Percentiles rank a stretch among this genome's conserved stretches.
Evolutionary conservation across 306 rosid species (phyloP).

Genomic region (Comarum palustre): DNA sequence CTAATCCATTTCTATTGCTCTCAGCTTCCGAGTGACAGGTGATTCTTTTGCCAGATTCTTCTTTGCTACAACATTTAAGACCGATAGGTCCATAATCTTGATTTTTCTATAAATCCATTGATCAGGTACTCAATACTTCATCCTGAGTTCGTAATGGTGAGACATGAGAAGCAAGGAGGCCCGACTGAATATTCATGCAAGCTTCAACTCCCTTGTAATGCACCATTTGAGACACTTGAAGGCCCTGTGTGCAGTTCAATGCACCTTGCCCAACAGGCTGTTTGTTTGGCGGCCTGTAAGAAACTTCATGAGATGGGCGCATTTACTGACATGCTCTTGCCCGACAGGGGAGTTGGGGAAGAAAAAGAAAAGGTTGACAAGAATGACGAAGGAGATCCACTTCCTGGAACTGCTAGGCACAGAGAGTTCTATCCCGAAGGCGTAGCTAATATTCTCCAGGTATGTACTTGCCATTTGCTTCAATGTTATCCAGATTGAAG

Average conservation of each 20-base stretch:
- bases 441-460: slow-evolving; percentile 87
- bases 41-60: slow-evolving; percentile 20
- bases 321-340: slow-evolving; percentile 97
- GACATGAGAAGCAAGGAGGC: slow-evolving; percentile 81
- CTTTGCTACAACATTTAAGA: neutral
- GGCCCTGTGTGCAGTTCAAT: slow-evolving; percentile 92
- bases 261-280: slow-evolving; percentile 99
- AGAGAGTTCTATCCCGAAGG: slow-evolving; percentile 99
- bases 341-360: slow-evolving; percentile 99
- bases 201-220: slow-evolving; percentile 98
- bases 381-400: slow-evolving; percentile 88
- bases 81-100: neutral
- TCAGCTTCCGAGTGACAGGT: slow-evolving; percentile 99
- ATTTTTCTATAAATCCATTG: slow-evolving; percentile 15
- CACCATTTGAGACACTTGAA: slow-evolving; percentile 95
- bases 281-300: slow-evolving; percentile 98
- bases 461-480: slow-evolving; percentile 37
- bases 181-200: slow-evolving; percentile 91
- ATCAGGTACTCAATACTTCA: slow-evolving; percentile 92
- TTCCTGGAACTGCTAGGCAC: slow-evolving; percentile 98
- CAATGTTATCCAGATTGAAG: neutral
- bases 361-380: slow-evolving; percentile 80
- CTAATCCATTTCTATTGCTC: slow-evolving; percentile 97
- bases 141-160: slow-evolving; percentile 95
- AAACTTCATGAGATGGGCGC: slow-evolving; percentile 99